A percentile compares a stretch with the other conserved stretches of the same genome.
phyloP scores from a whole-genome alignment of 139 green algal species.

The Dunaliella primolecta region DNA sequence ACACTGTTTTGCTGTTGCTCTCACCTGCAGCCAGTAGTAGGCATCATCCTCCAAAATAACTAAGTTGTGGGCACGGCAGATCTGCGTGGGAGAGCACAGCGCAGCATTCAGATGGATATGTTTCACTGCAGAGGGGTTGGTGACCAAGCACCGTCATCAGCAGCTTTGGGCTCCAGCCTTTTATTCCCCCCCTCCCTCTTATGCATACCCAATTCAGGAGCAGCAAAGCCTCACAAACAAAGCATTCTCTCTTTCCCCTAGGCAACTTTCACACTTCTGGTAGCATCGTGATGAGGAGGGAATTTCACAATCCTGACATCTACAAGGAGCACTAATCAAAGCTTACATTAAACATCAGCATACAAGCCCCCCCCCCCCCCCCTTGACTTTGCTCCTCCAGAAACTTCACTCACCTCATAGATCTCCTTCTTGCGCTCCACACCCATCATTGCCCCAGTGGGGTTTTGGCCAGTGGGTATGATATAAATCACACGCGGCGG shows the following conservation, averaged over 20 bases:
- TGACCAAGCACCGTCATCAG: neutral
- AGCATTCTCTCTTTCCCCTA: neutral
- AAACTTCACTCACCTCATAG: slow-evolving; percentile 64
- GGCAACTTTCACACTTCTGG: neutral
- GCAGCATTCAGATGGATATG: too few relatives aligned
- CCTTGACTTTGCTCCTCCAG: too few relatives aligned
- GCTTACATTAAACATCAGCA: too few relatives aligned
- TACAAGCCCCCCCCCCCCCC: too few relatives aligned
- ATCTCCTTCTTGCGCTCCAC: slow-evolving; percentile 50
- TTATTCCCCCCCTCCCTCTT: neutral
- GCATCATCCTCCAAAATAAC: slow-evolving; percentile 86
- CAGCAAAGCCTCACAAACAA: neutral
- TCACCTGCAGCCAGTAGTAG: slow-evolving; percentile 74
- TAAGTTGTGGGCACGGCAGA: slow-evolving; percentile 42
- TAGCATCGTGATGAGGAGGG: too few relatives aligned
- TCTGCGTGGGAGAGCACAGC: slow-evolving; percentile 6
- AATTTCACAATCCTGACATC: too few relatives aligned
- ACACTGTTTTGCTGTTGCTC: too few relatives aligned
- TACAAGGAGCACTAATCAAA: too few relatives aligned
- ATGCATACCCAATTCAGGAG: neutral
- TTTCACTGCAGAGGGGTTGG: too few relatives aligned
- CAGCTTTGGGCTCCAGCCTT: neutral
- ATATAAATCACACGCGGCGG: slow-evolving; percentile 61
- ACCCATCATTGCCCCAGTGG: slow-evolving; percentile 56
- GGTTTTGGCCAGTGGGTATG: slow-evolving; percentile 73